Evolutionary conservation across 371 early-diverging fungal species (phyloP), one percentile per base, ranked within the genome.

Genomic region (Funneliformis caledonium): DNA sequence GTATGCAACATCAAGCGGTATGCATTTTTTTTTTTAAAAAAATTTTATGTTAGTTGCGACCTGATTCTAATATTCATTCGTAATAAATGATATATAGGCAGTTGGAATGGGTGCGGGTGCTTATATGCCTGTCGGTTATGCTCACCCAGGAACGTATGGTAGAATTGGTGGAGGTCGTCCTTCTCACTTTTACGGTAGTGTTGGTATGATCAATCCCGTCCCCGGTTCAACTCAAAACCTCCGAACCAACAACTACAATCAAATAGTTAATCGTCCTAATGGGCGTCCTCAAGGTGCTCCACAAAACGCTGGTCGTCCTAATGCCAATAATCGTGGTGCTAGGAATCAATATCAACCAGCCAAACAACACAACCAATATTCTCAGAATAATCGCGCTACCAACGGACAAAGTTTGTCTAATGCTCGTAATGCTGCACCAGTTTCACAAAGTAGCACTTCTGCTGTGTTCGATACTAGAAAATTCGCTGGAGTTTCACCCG

Each of bases 401-500:
- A 84, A 84, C 70, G 83, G 84, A 61, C 85, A 81, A 47, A 84
- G 84, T 72, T 81, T 76, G 64, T 85, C 82, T 78, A 87, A 85
- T 62, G 88, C 86, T 72, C 85, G 91, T 76, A 89, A 91, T 82
- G 85, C 84, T 73, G 85, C 80, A 8, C 83, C 87, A 62, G 83
- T 85, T 77, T 82, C 82, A 65, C 84, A 76, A 52, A 78, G 82
- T 65, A 82, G 83, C 37, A 68, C 84, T 60, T 80, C 85, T 3
- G 86, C 88, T 47, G 84, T 83, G 11, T 87, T 97, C 83, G 94
- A 92, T 72, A 94, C 95, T 37, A 94, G 96, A 37, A 87, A 92
- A 59, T 89, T 98, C 68, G 96, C 96, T 65, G 90, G 93, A 73
- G 91, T 94, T 52, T 89, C 93, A 19, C 89, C 93, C 72, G 97